Conservation (phyloP, 331 rosid species). For the Dryas integrifolia region DNA sequence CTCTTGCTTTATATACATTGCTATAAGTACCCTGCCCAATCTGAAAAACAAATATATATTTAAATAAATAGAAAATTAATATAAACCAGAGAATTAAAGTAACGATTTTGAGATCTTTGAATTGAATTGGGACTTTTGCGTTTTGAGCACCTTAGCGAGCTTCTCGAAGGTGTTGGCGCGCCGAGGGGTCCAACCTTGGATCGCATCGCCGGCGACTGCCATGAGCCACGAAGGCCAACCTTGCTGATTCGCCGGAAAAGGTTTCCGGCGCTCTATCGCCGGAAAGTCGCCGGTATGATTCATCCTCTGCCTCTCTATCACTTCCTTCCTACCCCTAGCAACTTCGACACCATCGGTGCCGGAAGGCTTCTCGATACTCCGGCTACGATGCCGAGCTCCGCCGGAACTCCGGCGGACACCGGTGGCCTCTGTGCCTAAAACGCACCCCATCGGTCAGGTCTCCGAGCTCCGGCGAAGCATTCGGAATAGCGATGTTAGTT, state of each 20-base stretch:
- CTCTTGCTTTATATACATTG: constrained; percentile 95
- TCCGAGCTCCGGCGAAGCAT: constrained; percentile 34
- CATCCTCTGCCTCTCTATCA: constrained; percentile 20
- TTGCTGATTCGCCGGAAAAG: constrained; percentile 44
- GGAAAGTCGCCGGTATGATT: constrained; percentile 46
- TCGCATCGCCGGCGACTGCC: constrained; percentile 92
- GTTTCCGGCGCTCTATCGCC: constrained; percentile 56
- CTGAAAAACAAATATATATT: constrained; percentile 37
- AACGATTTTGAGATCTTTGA: constrained; percentile 8
- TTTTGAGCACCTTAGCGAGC: constrained; percentile 69
- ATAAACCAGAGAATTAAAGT: background rate
- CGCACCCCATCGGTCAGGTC: constrained; percentile 81
- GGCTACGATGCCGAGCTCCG: constrained; percentile 36
- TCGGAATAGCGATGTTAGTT: constrained; percentile 18
- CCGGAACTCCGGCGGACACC: constrained; percentile 16
- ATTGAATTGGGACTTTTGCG: background rate
- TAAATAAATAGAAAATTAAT: background rate
- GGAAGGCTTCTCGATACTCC: constrained; percentile 23
- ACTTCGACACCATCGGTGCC: constrained; percentile 25
- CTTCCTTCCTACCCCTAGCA: constrained; percentile 33
- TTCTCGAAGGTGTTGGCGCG: constrained; percentile 94
- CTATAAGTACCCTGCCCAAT: constrained; percentile 99
- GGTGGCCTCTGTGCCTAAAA: constrained; percentile 49
- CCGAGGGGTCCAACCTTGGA: constrained; percentile 92
- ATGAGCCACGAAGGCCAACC: constrained; percentile 97